Conservation (phyloP, 768 basidiomycete species). For the Lanmaoa rubissima region DNA sequence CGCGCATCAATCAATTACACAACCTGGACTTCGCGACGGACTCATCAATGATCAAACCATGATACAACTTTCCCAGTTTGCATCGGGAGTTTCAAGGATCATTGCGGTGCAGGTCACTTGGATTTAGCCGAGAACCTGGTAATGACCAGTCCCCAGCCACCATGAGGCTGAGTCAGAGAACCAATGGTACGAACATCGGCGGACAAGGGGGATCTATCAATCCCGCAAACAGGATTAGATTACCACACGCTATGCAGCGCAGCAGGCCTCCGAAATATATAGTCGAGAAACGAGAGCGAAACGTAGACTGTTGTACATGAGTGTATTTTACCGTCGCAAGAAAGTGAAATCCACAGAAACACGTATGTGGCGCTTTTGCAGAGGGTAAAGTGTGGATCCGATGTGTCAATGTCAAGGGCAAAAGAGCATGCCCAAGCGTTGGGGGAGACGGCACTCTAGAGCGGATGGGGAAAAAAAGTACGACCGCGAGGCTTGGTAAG, state of each 20-base stretch:
- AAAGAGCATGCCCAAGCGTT: background rate
- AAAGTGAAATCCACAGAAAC: background rate
- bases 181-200: background rate
- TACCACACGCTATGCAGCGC: background rate
- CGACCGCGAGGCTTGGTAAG: background rate
- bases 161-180: too few relatives aligned
- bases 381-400: background rate
- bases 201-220: background rate
- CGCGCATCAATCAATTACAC: too few relatives aligned
- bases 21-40: too few relatives aligned
- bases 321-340: background rate
- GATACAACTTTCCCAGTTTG: too few relatives aligned
- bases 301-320: constrained; percentile 4
- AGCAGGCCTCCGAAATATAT: background rate
- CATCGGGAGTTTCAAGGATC: too few relatives aligned
- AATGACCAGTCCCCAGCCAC: too few relatives aligned
- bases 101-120: too few relatives aligned
- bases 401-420: background rate
- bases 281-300: background rate
- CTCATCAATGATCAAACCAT: too few relatives aligned
- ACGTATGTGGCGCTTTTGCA: background rate
- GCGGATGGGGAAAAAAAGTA: background rate
- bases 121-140: too few relatives aligned
- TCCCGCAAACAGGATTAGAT: background rate
- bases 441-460: background rate